A percentile compares a stretch with the other conserved stretches of the same genome.
Evolutionary conservation across 2,329 filamentous ascomycete genomes (phyloP).

Genomic region (Botrytis medusae): DNA sequence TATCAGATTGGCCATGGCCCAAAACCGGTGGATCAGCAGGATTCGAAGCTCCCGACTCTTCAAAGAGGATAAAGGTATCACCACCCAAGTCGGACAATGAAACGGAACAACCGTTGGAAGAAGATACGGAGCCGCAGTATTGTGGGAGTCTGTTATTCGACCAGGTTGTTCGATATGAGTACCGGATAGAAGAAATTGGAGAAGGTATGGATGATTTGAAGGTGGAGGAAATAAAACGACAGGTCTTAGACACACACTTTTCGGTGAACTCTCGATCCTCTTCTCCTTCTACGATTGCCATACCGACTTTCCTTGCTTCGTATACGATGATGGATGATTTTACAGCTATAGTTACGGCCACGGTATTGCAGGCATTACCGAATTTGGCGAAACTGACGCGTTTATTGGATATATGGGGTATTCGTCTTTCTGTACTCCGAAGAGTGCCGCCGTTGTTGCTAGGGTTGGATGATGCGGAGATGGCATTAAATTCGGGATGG

Average conservation of each 20-base stretch:
- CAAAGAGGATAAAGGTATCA: constrained; percentile 45
- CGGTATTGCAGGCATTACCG: constrained; percentile 84
- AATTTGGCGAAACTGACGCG: constrained; percentile 71
- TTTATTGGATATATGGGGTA: constrained; percentile 75
- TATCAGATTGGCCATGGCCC: constrained; percentile 61
- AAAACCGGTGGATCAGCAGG: constrained; percentile 50
- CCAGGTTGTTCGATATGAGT: constrained; percentile 68
- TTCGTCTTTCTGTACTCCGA: constrained; percentile 71
- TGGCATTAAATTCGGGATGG: constrained; percentile 67
- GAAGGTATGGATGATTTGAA: constrained; percentile 67
- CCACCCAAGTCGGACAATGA: constrained; percentile 27
- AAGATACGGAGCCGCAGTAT: constrained; percentile 30
- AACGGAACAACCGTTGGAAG: constrained; percentile 16
- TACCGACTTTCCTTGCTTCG: constrained; percentile 46
- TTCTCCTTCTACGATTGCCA: constrained; percentile 46
- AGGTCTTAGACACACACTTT: constrained; percentile 80
- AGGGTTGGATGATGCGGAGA: constrained; percentile 65
- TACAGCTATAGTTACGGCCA: constrained; percentile 85
- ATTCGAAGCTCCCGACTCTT: constrained; percentile 50
- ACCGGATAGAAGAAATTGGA: constrained; percentile 71
- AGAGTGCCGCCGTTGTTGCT: constrained; percentile 68
- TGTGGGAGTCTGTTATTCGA: constrained; percentile 65
- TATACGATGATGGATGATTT: constrained; percentile 83
- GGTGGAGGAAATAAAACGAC: constrained; percentile 84
- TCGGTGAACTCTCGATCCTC: constrained; percentile 57